Evolutionary conservation across 2,329 filamentous ascomycete species (phyloP).

Genomic region (Trichoderma sp.): DNA sequence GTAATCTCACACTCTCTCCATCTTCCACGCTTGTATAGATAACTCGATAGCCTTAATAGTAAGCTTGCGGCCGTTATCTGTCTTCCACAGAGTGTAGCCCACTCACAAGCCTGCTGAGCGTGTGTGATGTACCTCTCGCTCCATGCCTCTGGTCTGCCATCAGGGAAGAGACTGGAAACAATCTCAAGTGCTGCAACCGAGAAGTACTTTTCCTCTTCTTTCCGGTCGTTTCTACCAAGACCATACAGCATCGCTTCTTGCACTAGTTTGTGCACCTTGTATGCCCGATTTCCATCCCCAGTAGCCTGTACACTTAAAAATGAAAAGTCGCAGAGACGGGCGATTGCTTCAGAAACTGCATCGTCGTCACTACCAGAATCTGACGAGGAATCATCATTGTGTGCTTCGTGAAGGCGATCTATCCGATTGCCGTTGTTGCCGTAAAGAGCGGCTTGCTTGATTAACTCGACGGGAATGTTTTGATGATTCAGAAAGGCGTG

Average conservation of each 20-base stretch:
- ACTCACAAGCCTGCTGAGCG: neutral
- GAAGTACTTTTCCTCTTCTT: neutral
- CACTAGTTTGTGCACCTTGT: neutral
- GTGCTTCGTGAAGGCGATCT: neutral
- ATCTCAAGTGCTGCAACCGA: neutral
- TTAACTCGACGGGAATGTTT: constrained; percentile 29
- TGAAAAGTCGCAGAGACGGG: neutral
- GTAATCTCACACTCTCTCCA: neutral
- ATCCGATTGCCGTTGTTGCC: neutral
- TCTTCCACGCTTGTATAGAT: neutral
- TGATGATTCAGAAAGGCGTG: constrained; percentile 34
- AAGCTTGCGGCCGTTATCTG: neutral
- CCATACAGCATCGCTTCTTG: neutral
- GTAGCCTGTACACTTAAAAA: neutral
- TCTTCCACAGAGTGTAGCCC: neutral
- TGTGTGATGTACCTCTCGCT: neutral
- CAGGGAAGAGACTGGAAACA: neutral
- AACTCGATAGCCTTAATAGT: neutral
- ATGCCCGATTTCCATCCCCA: neutral
- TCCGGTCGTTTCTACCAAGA: neutral
- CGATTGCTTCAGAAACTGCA: neutral
- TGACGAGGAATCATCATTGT: neutral
- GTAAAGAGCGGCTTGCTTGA: constrained; percentile 14
- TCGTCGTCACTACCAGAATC: neutral
- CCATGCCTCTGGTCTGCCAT: neutral